Percentiles rank a stretch among this genome's conserved stretches.
Conservation (phyloP, 176 grass and related monocot genomes). For the Bothriochloa decipiens region DNA sequence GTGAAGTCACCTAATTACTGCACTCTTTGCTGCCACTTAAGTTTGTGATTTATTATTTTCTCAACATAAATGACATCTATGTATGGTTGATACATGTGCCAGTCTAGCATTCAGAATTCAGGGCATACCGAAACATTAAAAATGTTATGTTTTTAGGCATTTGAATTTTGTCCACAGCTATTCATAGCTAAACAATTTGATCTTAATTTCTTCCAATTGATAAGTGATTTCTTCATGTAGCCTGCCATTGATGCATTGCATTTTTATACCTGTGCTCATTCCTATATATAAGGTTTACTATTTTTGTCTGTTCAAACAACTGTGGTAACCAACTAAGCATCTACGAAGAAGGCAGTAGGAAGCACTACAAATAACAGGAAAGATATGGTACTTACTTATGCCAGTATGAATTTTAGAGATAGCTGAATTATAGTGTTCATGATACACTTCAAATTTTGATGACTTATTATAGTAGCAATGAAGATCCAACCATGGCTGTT, state of each 20-base stretch:
- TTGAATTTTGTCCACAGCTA: not conserved
- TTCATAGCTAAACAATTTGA: not conserved
- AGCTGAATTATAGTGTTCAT: not conserved
- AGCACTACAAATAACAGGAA: not conserved
- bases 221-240: conserved; percentile 2
- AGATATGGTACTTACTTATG: not conserved
- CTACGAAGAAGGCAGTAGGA: not conserved
- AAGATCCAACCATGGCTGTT: not conserved
- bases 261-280: not conserved
- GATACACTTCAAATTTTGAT: not conserved
- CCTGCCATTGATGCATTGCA: not conserved
- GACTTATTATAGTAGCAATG: not conserved
- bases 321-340: not conserved
- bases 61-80: conserved; percentile 11
- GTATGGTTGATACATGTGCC: not conserved
- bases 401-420: not conserved
- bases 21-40: conserved; percentile 20
- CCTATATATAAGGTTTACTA: not conserved
- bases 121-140: not conserved
- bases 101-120: conserved; percentile 5
- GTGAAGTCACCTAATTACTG: conserved; percentile 40
- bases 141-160: not conserved
- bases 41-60: conserved; percentile 18
- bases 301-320: not conserved
- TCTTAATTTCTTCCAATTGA: not conserved